Evolutionary conservation across 208 protist genomes (phyloP), one percentile per base, ranked within the genome.

Genomic region (Jaenimonas drosophilae): DNA sequence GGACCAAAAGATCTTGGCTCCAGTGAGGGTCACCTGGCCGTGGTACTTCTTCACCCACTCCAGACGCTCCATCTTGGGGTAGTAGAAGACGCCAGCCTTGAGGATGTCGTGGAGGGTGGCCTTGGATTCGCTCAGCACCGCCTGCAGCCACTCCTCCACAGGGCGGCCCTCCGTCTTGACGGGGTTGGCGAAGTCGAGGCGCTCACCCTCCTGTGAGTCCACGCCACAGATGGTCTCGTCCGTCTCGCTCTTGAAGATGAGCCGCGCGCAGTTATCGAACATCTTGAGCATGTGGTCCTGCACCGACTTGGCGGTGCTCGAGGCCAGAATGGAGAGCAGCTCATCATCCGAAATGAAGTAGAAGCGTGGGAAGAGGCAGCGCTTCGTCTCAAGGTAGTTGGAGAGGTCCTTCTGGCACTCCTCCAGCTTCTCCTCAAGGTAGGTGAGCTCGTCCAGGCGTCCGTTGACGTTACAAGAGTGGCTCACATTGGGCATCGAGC

Each of bases 341-440:
- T 99, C 97, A 63, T 99, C 97, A 65, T 99, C 97, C 5, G 96
- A 98, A 50, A 99, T 98, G 70, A 99, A 99, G 77, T 97, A 99
- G 70, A 99, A 99, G 34, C 98, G 69, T n/a, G 97, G 96, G 66
- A 99, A 99, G 12, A 96, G 75, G 33, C 82, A 83, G 24, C 98
- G 84, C 82, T 99, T 99, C 3, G 88, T 85, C 64, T 99, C 94
- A 2, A 99, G 70, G 74, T 99, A 99, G 61, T 99, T 96, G 9
- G 90, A 92, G 24, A 99, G 77, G 50, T 91, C 91, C 72, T 98
- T 98, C 73, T 99, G 97, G 70, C 97, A 99, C 57, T 94, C 78
- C 58, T 99, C 95, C 19, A 99, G 85, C 57, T 95, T 90, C 38
- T 85, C 76, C 41, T 88, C 76, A 20, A 99, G 63, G 30, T 77